Conservation (phyloP, 176 grass and related monocot genomes). For the Phragmites australis region DNA sequence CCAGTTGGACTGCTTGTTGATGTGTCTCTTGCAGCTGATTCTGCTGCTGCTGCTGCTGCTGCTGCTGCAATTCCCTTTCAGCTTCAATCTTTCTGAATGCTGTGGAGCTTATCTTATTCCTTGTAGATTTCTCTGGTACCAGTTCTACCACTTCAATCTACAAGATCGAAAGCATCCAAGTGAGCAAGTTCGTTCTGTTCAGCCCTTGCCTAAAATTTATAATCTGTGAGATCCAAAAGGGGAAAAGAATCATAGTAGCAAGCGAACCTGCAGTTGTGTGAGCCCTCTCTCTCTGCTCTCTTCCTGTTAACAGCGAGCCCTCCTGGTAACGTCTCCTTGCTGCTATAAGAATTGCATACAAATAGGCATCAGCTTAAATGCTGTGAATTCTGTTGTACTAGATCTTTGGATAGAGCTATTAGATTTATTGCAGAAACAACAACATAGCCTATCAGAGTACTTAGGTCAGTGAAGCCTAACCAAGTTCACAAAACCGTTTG, state of each 20-base stretch:
- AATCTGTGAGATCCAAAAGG: not conserved
- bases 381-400: not conserved
- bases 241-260: not conserved
- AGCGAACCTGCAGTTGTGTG: conserved; percentile 62
- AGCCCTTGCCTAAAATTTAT: not conserved
- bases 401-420: not conserved
- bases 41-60: not conserved
- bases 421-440: too few relatives aligned
- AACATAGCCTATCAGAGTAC: not conserved
- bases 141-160: conserved; percentile 85
- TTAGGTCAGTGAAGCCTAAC: not conserved
- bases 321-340: conserved; percentile 84
- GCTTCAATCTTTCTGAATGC: conserved; percentile 71
- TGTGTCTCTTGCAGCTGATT: not conserved
- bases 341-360: conserved; percentile 20
- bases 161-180: not conserved
- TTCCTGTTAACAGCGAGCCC: conserved; percentile 80
- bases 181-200: not conserved
- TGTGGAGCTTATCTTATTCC: conserved; percentile 82
- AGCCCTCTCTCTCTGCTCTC: conserved; percentile 77
- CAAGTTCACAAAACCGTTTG: too few relatives aligned
- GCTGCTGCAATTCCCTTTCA: conserved; percentile 39
- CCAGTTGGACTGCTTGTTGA: not conserved
- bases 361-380: not conserved
- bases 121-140: conserved; percentile 62